A percentile compares a stretch with the other conserved stretches of the same genome.
These are phyloP conservation scores for Fusarium metavorans DNA, from an alignment of 2,329 filamentous ascomycete genomes.

Conservation along the genomic window DNA sequence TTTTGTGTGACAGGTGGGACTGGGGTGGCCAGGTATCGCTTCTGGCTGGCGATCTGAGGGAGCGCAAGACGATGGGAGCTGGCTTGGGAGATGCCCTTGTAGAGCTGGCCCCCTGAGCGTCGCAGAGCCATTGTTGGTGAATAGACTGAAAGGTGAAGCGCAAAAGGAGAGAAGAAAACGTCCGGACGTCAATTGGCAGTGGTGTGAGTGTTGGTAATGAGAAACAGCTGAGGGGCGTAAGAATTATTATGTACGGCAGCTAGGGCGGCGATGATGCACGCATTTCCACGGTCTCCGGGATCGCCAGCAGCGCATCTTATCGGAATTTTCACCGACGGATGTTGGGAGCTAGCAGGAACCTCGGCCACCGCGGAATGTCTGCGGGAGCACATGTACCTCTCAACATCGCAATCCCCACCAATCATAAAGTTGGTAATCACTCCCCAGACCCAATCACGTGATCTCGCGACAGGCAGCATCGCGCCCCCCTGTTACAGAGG, in stretches of 20 bases:
- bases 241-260: conserved; percentile 30
- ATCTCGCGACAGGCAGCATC: conserved; percentile 43
- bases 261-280: conserved; percentile 44
- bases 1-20: conserved; percentile 85
- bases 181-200: conserved; percentile 26
- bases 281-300: conserved; percentile 39
- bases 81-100: conserved; percentile 42
- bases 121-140: conserved; percentile 47
- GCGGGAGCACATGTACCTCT: conserved; percentile 12
- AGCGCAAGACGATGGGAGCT: conserved; percentile 44
- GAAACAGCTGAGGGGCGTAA: conserved; percentile 32
- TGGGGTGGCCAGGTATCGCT: conserved; percentile 52
- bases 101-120: conserved; percentile 48
- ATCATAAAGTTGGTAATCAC: conserved; percentile 43
- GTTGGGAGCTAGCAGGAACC: conserved; percentile 19
- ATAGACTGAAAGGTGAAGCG: conserved; percentile 1
- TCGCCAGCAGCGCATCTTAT: conserved; percentile 40
- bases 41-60: conserved; percentile 48
- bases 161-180: conserved; percentile 1
- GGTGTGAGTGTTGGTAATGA: conserved; percentile 30
- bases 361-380: background rate
- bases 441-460: conserved; percentile 42
- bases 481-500: conserved; percentile 34
- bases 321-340: conserved; percentile 25
- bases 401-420: conserved; percentile 34